Percentiles rank a stretch among this genome's conserved stretches.
These are phyloP conservation scores for Amesomyces nigricolor DNA, from an alignment of 2,329 filamentous ascomycete genomes.

Conservation along the genomic window DNA sequence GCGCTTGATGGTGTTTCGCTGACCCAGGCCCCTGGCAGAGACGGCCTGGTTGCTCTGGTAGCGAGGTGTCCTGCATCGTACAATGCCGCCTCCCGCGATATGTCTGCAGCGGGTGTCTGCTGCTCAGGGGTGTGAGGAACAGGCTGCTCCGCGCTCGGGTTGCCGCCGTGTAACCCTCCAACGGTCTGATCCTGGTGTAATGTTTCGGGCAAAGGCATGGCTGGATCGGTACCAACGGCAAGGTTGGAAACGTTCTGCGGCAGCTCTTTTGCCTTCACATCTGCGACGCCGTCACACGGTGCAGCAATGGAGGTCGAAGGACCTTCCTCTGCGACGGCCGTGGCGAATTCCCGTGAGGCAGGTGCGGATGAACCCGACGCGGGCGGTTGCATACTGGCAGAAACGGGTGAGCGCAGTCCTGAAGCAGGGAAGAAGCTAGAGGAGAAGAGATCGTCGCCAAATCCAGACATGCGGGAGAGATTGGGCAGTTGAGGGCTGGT, in stretches of 20 bases:
- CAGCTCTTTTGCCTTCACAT: not conserved
- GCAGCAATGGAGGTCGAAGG: not conserved
- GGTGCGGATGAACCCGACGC: not conserved
- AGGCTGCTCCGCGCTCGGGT: conserved; percentile 4
- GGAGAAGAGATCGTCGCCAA: conserved; percentile 54
- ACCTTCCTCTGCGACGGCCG: not conserved
- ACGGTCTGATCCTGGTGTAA: conserved; percentile 6
- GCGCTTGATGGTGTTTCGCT: conserved; percentile 28
- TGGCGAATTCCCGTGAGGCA: not conserved
- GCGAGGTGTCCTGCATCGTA: not conserved
- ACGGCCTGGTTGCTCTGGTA: conserved; percentile 21
- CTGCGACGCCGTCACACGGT: not conserved
- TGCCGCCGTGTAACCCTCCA: conserved; percentile 10
- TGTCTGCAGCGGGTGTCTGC: conserved; percentile 14
- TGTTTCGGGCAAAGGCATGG: conserved; percentile 5
- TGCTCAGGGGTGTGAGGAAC: conserved; percentile 1
- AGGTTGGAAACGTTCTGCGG: not conserved
- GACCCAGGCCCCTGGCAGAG: conserved; percentile 32
- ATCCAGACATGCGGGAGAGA: conserved; percentile 53
- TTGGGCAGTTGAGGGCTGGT: conserved; percentile 54
- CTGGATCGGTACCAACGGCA: conserved; percentile 10
- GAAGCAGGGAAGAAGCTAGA: conserved; percentile 25
- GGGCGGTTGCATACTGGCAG: conserved; percentile 1
- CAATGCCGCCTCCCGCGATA: conserved; percentile 13
- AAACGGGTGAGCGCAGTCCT: conserved; percentile 8